Conservation (phyloP, 192 early-diverging fungal genomes). For the Linnemannia hyalina region DNA sequence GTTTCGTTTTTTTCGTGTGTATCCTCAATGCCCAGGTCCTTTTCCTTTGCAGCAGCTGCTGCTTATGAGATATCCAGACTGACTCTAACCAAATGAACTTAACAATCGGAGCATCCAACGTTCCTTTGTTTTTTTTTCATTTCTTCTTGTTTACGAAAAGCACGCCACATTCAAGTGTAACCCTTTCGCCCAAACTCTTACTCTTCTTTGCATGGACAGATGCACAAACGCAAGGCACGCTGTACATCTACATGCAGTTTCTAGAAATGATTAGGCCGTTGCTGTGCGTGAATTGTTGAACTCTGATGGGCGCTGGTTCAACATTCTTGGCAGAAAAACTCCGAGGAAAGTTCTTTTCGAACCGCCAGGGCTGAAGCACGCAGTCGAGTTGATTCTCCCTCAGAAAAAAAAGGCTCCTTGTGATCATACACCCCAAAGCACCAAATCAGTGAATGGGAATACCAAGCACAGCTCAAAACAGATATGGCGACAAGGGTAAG, state of each 20-base stretch:
- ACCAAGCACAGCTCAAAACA: constrained; percentile 1
- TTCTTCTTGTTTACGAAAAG: not conserved
- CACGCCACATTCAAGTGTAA: not conserved
- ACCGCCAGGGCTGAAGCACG: no score
- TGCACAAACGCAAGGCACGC: no score
- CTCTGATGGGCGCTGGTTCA: no score
- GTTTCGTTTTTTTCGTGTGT: not conserved
- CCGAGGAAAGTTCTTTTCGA: no score
- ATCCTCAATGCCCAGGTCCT: not conserved
- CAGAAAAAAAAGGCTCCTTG: not conserved
- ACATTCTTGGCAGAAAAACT: no score
- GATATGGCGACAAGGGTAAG: not conserved
- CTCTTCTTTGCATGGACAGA: not conserved
- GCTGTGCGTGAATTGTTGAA: no score
- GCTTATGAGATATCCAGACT: constrained; percentile 8
- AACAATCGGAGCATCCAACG: not conserved
- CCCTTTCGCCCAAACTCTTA: not conserved
- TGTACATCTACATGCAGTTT: no score
- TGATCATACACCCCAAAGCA: not conserved
- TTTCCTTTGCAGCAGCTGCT: not conserved
- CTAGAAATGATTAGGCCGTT: no score
- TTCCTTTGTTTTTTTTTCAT: not conserved
- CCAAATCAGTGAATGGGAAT: not conserved
- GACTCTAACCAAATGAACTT: not conserved
- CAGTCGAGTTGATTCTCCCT: no score